phyloP scores from a whole-genome alignment of 2,329 filamentous ascomycete genomes.

The Pleurostoma richardsiae region DNA sequence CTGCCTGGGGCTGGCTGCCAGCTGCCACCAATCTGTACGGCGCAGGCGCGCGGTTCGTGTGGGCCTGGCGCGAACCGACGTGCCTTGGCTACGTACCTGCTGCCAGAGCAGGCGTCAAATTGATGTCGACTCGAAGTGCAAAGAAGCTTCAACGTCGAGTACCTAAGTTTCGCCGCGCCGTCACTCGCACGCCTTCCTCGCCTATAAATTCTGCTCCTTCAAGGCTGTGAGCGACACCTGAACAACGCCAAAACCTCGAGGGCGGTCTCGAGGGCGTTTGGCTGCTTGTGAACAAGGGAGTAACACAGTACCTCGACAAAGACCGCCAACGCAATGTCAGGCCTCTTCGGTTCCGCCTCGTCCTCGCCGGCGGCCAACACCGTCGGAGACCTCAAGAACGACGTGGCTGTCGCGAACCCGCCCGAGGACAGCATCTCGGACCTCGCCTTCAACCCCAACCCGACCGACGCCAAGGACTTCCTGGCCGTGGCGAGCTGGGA shows the following conservation, averaged over 20 bases:
- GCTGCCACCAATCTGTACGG: background rate
- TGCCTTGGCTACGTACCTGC: too few relatives aligned
- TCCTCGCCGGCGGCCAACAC: constrained; percentile 58
- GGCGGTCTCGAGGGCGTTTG: too few relatives aligned
- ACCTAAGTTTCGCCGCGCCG: too few relatives aligned
- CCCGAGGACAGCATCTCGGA: constrained; percentile 89
- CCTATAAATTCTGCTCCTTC: too few relatives aligned
- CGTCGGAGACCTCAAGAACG: constrained; percentile 84
- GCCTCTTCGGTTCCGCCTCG: constrained; percentile 51
- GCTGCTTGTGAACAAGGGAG: too few relatives aligned
- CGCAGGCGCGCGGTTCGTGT: background rate
- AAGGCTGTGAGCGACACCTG: too few relatives aligned
- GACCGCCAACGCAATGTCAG: constrained; percentile 50
- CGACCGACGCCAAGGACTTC: constrained; percentile 59
- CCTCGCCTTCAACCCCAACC: constrained; percentile 61
- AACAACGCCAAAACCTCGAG: too few relatives aligned
- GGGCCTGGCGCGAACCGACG: too few relatives aligned
- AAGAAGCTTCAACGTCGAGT: too few relatives aligned
- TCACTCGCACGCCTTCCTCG: too few relatives aligned
- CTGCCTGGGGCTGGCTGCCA: background rate
- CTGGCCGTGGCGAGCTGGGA: constrained; percentile 94
- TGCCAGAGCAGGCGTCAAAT: too few relatives aligned
- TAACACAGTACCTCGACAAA: background rate
- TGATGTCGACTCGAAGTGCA: too few relatives aligned
- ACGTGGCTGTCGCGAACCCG: constrained; percentile 71